Evolutionary conservation across 2,329 filamentous ascomycete genomes (phyloP).

Genomic region (Trichoderma polysporum): DNA sequence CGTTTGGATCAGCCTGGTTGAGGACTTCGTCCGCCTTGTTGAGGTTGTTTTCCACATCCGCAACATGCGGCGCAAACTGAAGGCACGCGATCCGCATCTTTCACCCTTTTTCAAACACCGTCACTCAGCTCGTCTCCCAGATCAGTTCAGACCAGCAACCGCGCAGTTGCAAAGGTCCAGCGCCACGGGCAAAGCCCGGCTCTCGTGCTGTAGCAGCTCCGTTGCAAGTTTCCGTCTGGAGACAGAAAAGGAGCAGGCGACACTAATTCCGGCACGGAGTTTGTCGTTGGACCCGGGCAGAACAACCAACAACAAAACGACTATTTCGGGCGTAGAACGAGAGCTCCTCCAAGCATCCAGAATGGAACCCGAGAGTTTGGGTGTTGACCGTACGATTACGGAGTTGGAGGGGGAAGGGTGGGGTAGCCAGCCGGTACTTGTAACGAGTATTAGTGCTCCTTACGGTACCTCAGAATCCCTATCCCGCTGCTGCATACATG

Average conservation of each 20-base stretch:
- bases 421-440: slow-evolving; percentile 7
- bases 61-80: slow-evolving; percentile 71
- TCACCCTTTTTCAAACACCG: not conserved
- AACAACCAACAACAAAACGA: slow-evolving; percentile 1
- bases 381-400: not conserved
- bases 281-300: not conserved
- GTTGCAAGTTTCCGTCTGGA: not conserved
- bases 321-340: slow-evolving; percentile 10
- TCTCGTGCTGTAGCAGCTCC: not conserved
- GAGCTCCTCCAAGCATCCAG: not conserved
- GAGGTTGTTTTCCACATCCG: slow-evolving; percentile 69
- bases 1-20: slow-evolving; percentile 46
- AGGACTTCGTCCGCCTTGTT: slow-evolving; percentile 66
- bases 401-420: slow-evolving; percentile 2
- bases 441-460: not conserved
- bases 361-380: slow-evolving; percentile 13
- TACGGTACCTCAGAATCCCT: not conserved
- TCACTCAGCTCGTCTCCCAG: not conserved
- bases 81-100: slow-evolving; percentile 68
- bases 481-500: not conserved
- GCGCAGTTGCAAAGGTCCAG: not conserved
- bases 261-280: not conserved
- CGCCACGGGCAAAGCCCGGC: slow-evolving; percentile 11
- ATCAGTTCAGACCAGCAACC: not conserved
- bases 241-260: not conserved